A percentile compares a stretch with the other conserved stretches of the same genome.
Evolutionary conservation across 2,329 filamentous ascomycete genomes (phyloP).

Genomic region (Ophiostoma novo-ulmi): DNA sequence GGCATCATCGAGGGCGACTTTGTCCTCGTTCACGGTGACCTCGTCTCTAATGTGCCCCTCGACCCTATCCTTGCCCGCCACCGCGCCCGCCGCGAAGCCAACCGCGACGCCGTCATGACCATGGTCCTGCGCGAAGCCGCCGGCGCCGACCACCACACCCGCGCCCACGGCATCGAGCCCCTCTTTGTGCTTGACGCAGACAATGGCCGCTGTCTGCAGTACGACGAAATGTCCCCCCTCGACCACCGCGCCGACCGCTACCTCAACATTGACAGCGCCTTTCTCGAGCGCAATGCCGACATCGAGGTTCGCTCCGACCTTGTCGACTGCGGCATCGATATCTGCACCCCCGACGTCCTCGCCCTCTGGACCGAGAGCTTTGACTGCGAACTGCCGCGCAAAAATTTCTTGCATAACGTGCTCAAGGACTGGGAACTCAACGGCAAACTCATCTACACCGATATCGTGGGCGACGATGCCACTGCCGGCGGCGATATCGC

Average conservation of each 20-base stretch:
- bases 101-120: conserved; percentile 97
- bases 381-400: conserved; percentile 70
- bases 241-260: conserved; percentile 53
- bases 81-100: conserved; percentile 69
- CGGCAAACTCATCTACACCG: conserved; percentile 90
- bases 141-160: conserved; percentile 62
- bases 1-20: conserved; percentile 86
- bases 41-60: conserved; percentile 85
- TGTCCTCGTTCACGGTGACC: conserved; percentile 83
- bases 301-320: conserved; percentile 81
- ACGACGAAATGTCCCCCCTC: conserved; percentile 78
- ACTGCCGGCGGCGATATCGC: not conserved
- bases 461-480: conserved; percentile 64
- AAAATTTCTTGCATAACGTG: conserved; percentile 75
- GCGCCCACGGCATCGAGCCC: conserved; percentile 67
- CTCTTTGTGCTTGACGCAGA: conserved; percentile 81
- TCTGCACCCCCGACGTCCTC: conserved; percentile 92
- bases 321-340: conserved; percentile 92
- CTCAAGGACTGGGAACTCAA: conserved; percentile 96
- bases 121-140: conserved; percentile 79
- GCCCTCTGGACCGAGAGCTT: conserved; percentile 96
- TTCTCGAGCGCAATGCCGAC: conserved; percentile 60
- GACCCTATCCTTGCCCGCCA: conserved; percentile 73
- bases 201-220: conserved; percentile 79
- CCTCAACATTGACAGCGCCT: conserved; percentile 68